Conservation (phyloP, 495 filamentous ascomycete genomes). For the Penicillium fimorum region DNA sequence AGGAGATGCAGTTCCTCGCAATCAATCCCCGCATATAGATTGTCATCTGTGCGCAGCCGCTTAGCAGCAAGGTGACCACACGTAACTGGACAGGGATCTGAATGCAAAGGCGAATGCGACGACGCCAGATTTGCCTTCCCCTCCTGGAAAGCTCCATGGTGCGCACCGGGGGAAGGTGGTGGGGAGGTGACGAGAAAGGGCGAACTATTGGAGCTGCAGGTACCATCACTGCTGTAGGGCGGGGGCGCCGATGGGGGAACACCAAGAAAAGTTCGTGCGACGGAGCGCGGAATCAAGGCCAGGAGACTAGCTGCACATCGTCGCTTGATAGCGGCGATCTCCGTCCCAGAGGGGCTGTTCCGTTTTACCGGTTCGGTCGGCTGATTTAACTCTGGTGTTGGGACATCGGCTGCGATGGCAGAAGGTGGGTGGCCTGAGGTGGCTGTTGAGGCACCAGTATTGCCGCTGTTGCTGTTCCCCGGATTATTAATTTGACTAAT, state of each 20-base stretch:
- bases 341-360: constrained; percentile 31
- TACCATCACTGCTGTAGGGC: constrained; percentile 22
- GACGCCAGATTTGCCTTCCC: constrained; percentile 8
- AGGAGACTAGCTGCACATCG: constrained; percentile 54
- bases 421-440: constrained; percentile 1
- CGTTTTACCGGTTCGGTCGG: constrained; percentile 13
- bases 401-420: constrained; percentile 1
- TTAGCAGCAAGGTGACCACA: constrained; percentile 5
- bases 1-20: constrained; percentile 42
- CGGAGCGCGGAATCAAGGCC: constrained; percentile 41
- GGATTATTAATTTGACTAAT: constrained; percentile 16
- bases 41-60: constrained; percentile 12
- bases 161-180: constrained; percentile 12
- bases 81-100: not conserved
- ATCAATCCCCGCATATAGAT: constrained; percentile 25
- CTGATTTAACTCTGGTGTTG: constrained; percentile 9
- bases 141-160: constrained; percentile 11
- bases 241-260: constrained; percentile 19
- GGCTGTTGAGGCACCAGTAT: constrained; percentile 16
- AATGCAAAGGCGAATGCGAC: constrained; percentile 1
- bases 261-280: constrained; percentile 43
- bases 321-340: constrained; percentile 53
- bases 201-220: constrained; percentile 29
- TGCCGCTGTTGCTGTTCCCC: constrained; percentile 14
- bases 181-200: constrained; percentile 16